A percentile compares a stretch with the other conserved stretches of the same genome.
phyloP scores from a whole-genome alignment of 305 asterid species.

The Striga hermonthica region DNA sequence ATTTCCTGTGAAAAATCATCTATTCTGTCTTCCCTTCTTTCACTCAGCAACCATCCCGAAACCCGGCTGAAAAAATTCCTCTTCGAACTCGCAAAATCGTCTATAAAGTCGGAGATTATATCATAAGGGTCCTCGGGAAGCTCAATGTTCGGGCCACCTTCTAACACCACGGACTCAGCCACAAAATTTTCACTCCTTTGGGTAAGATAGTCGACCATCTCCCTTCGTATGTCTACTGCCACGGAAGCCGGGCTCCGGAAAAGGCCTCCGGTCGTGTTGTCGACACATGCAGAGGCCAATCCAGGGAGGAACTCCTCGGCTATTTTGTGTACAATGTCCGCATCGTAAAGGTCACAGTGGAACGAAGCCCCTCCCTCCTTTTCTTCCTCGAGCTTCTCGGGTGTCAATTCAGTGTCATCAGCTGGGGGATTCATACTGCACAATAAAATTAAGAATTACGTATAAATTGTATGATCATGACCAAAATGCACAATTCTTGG shows the following conservation, averaged over 20 bases:
- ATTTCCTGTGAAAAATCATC: conserved; percentile 1
- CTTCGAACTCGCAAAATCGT: conserved; percentile 8
- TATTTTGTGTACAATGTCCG: neutral
- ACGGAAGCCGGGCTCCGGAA: conserved; percentile 10
- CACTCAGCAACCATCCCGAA: conserved; percentile 22
- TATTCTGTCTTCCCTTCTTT: conserved; percentile 7
- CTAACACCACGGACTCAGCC: conserved; percentile 8
- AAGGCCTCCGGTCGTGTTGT: conserved; percentile 20
- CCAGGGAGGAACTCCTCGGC: conserved; percentile 7
- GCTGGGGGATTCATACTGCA: conserved; percentile 9
- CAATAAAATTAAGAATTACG: too few species aligned
- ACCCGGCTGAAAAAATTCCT: conserved; percentile 5
- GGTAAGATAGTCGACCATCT: conserved; percentile 16
- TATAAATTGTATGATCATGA: too few species aligned
- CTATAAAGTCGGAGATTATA: neutral
- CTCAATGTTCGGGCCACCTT: neutral
- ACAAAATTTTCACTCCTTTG: conserved; percentile 14
- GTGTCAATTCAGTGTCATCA: neutral
- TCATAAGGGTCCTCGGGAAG: neutral
- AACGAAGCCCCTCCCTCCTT: neutral
- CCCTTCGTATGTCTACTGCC: conserved; percentile 5
- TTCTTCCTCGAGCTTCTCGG: conserved; percentile 15
- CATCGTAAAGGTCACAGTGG: neutral
- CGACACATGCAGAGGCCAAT: conserved; percentile 10
- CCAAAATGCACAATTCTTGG: too few species aligned